These are phyloP conservation scores for Cinnamomum micranthum DNA, from an alignment of 164 flowering plant genomes.

Conservation along the genomic window DNA sequence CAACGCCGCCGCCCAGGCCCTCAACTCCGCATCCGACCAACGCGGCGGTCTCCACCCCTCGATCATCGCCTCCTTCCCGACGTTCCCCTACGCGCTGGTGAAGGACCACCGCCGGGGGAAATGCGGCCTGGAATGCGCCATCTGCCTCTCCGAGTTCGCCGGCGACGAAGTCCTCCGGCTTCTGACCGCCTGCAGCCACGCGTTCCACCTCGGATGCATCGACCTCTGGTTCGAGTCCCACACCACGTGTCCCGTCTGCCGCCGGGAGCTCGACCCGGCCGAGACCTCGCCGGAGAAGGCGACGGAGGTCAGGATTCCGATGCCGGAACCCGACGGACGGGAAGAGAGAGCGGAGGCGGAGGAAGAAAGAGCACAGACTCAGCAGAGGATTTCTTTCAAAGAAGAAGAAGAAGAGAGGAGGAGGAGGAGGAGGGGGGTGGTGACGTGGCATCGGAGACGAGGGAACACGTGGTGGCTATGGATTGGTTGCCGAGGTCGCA, in stretches of 20 bases:
- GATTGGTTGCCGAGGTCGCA: constrained; percentile 48
- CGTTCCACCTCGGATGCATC: constrained; percentile 79
- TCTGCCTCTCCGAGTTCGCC: constrained; percentile 61
- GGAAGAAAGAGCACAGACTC: not conserved
- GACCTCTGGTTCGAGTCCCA: constrained; percentile 77
- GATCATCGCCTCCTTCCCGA: constrained; percentile 52
- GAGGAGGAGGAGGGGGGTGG: not conserved
- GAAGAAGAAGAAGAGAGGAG: constrained; percentile 16
- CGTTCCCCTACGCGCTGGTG: constrained; percentile 44
- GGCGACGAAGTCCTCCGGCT: constrained; percentile 49
- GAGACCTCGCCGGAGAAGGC: constrained; percentile 12
- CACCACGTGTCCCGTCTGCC: constrained; percentile 80
- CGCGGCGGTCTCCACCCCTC: constrained; percentile 55
- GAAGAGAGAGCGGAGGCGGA: not conserved
- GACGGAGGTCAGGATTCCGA: not conserved
- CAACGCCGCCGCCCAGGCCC: not conserved
- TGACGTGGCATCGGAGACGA: not conserved
- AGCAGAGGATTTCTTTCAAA: constrained; percentile 22
- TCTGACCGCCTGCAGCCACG: constrained; percentile 58
- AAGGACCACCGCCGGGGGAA: constrained; percentile 43
- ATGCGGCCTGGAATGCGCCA: constrained; percentile 65
- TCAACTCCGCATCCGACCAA: not conserved
- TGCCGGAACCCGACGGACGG: not conserved
- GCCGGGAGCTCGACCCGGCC: constrained; percentile 34
- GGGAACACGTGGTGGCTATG: not conserved